phyloP scores from a whole-genome alignment of 352 stramenopile species.

The Pythium folliculosum region DNA sequence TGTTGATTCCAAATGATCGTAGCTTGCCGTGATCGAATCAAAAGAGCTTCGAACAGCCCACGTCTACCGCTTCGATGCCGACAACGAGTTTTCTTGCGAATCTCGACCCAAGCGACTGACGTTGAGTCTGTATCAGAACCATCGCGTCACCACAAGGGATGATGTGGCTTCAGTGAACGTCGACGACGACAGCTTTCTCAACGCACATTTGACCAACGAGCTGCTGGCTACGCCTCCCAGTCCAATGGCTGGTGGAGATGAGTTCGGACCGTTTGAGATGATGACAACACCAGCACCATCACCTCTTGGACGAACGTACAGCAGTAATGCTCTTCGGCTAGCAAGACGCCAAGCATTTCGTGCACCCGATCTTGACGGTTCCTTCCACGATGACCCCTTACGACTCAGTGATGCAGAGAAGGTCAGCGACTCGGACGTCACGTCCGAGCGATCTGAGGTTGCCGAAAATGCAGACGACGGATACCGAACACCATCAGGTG shows the following conservation, averaged over 20 bases:
- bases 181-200: slow-evolving; percentile 57
- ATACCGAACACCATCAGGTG: slow-evolving; percentile 39
- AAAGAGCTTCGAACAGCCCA: slow-evolving; percentile 78
- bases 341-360: slow-evolving; percentile 49
- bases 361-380: slow-evolving; percentile 47
- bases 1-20: not conserved
- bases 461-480: slow-evolving; percentile 35
- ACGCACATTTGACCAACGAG: slow-evolving; percentile 33
- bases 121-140: slow-evolving; percentile 71
- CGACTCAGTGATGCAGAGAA: slow-evolving; percentile 64
- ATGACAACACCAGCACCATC: slow-evolving; percentile 59
- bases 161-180: slow-evolving; percentile 55
- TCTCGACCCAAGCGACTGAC: slow-evolving; percentile 67
- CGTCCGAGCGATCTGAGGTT: slow-evolving; percentile 58
- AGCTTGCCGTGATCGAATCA: slow-evolving; percentile 43
- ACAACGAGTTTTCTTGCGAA: slow-evolving; percentile 70
- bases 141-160: slow-evolving; percentile 30
- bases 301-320: slow-evolving; percentile 31
- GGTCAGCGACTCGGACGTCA: slow-evolving; percentile 71
- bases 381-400: slow-evolving; percentile 41
- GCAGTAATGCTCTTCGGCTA: slow-evolving; percentile 29
- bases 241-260: slow-evolving; percentile 49
- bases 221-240: slow-evolving; percentile 37
- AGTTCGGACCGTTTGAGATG: slow-evolving; percentile 67
- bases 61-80: slow-evolving; percentile 83